Conservation (phyloP, 305 asterid genomes). For the Rubia tinctorum region DNA sequence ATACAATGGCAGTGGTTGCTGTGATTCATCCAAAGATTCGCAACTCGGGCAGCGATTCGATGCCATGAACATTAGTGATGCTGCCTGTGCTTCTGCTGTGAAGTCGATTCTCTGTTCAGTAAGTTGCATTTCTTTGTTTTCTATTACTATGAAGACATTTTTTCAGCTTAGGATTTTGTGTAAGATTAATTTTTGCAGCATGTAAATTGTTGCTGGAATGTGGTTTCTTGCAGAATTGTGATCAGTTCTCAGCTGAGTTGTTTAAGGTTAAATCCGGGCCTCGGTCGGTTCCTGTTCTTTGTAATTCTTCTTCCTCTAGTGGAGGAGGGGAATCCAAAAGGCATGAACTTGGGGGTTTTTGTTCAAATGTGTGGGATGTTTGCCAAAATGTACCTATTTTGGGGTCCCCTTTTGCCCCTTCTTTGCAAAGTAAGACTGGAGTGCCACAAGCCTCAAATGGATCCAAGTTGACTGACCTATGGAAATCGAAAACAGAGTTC, state of each 20-base stretch:
- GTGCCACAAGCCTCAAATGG: constrained; percentile 41
- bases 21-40: constrained; percentile 58
- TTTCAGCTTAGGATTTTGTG: not conserved
- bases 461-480: constrained; percentile 63
- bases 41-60: constrained; percentile 50
- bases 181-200: not conserved
- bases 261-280: constrained; percentile 41
- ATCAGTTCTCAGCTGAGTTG: constrained; percentile 78
- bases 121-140: constrained; percentile 25
- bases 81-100: constrained; percentile 65
- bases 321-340: constrained; percentile 39
- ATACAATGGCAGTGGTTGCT: constrained; percentile 71
- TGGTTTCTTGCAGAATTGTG: constrained; percentile 55
- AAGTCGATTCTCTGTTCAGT: constrained; percentile 87
- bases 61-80: constrained; percentile 70
- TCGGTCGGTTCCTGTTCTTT: constrained; percentile 66
- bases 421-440: constrained; percentile 52
- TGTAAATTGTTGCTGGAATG: not conserved
- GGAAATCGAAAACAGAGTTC: constrained; percentile 74
- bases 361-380: constrained; percentile 74
- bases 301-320: constrained; percentile 54
- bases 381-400: constrained; percentile 49
- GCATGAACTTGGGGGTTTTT: constrained; percentile 41
- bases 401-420: constrained; percentile 85
- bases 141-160: not conserved